Percentiles rank a stretch among this genome's conserved stretches.
Conservation (phyloP, 2,329 filamentous ascomycete genomes). For the Orbilia brochopaga region DNA sequence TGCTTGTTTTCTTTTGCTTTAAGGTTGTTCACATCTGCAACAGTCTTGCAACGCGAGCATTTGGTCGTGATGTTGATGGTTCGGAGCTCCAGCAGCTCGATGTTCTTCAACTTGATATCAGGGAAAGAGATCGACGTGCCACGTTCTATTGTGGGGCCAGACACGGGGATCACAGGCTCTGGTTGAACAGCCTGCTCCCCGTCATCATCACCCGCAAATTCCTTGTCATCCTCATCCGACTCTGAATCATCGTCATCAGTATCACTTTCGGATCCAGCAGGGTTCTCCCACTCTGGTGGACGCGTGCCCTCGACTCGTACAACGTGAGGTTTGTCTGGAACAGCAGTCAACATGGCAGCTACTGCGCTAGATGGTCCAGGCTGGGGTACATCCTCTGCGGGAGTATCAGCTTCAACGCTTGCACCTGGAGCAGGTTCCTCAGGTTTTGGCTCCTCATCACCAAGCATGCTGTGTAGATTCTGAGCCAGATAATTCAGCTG, state of each 20-base stretch:
- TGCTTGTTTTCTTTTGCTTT: constrained; percentile 60
- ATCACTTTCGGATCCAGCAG: constrained; percentile 57
- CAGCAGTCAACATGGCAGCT: constrained; percentile 10
- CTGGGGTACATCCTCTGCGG: constrained; percentile 10
- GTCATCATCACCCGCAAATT: background rate
- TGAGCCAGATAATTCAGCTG: constrained; percentile 51
- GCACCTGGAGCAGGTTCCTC: background rate
- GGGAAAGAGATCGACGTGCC: constrained; percentile 83
- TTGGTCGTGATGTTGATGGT: constrained; percentile 74
- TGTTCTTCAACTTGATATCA: constrained; percentile 74
- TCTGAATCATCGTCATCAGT: constrained; percentile 56
- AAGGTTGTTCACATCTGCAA: constrained; percentile 72
- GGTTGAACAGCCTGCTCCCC: constrained; percentile 24
- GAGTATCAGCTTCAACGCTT: constrained; percentile 3
- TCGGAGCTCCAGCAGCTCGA: constrained; percentile 75
- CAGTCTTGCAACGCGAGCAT: constrained; percentile 78
- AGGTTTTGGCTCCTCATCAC: constrained; percentile 9
- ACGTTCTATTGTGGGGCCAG: constrained; percentile 62
- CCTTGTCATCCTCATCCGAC: constrained; percentile 19
- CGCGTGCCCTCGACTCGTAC: constrained; percentile 37
- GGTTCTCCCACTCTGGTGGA: constrained; percentile 59
- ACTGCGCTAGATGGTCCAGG: constrained; percentile 3
- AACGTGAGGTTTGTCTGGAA: constrained; percentile 32
- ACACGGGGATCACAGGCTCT: constrained; percentile 56
- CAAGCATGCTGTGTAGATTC: constrained; percentile 49